Conservation (phyloP, 352 stramenopile genomes). For the Globisporangium viniferum region DNA sequence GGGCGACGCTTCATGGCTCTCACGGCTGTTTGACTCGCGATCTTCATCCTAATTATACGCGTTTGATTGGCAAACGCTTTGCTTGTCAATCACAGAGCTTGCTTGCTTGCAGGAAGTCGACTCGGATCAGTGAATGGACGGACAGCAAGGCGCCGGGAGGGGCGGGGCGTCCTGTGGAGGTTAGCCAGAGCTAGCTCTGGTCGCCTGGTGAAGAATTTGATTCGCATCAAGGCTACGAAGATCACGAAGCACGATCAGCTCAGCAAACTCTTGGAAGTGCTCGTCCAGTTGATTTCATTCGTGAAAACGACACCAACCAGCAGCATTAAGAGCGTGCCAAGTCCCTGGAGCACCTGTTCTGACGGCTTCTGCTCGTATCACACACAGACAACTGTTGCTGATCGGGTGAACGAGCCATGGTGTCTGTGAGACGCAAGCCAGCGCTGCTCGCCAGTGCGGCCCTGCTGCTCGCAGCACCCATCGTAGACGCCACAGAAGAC, state of each 20-base stretch:
- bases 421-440: background rate
- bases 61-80: constrained; percentile 2
- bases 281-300: background rate
- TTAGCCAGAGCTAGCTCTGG: background rate
- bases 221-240: background rate
- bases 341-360: background rate
- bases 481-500: background rate
- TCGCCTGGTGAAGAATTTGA: background rate
- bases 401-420: constrained; percentile 1
- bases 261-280: too few relatives aligned
- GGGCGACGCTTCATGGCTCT: background rate
- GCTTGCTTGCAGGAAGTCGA: background rate
- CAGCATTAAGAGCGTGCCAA: background rate
- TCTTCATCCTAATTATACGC: background rate
- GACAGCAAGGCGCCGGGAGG: background rate
- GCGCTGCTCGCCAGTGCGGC: constrained; percentile 1
- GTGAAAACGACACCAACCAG: constrained; percentile 3
- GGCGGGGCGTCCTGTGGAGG: background rate
- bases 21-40: constrained; percentile 2
- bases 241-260: background rate
- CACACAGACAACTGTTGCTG: too few relatives aligned
- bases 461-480: background rate
- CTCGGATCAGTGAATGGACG: background rate
- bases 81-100: background rate
- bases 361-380: background rate